phyloP scores from a whole-genome alignment of 1,139 yeast genomes.

The Zhuliangozyma parablackwelliae region DNA sequence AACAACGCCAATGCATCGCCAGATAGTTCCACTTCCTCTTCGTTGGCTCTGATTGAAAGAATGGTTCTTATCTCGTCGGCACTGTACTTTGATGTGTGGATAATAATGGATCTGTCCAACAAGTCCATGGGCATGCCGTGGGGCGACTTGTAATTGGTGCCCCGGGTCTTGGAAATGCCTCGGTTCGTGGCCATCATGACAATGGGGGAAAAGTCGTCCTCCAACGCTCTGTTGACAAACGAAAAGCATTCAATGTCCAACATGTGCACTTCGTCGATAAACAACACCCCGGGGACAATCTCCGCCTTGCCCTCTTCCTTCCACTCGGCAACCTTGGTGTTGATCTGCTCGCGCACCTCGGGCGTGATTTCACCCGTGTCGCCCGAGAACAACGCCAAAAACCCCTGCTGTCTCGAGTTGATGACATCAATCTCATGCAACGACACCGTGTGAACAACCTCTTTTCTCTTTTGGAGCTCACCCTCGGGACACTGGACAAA shows the following conservation, averaged over 20 bases:
- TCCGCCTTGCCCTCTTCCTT: slow-evolving; percentile 99
- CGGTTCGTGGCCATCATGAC: slow-evolving; percentile 98
- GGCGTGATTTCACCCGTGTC: slow-evolving; percentile 97
- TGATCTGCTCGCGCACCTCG: slow-evolving; percentile 95
- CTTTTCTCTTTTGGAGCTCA: slow-evolving; percentile 91
- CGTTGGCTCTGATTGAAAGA: slow-evolving; percentile 86
- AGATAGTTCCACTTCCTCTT: slow-evolving; percentile 86
- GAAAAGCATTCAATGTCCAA: slow-evolving; percentile 96
- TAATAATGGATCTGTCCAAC: slow-evolving; percentile 89
- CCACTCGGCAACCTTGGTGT: slow-evolving; percentile 97
- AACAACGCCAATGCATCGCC: slow-evolving; percentile 83
- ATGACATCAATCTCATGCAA: slow-evolving; percentile 97
- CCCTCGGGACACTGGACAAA: slow-evolving; percentile 99
- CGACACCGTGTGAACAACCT: slow-evolving; percentile 93
- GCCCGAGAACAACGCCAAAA: slow-evolving; percentile 91
- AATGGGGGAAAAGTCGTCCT: slow-evolving; percentile 94
- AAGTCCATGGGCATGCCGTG: slow-evolving; percentile 96
- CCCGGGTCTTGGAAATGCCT: slow-evolving; percentile 88
- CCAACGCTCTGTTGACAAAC: slow-evolving; percentile 91
- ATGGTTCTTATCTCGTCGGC: slow-evolving; percentile 84
- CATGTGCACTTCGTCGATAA: slow-evolving; percentile 98
- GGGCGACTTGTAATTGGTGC: slow-evolving; percentile 90
- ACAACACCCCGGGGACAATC: slow-evolving; percentile 95
- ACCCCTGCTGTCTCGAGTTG: slow-evolving; percentile 97
- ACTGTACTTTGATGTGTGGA: slow-evolving; percentile 74